Percentiles rank a stretch among this genome's conserved stretches.
These are phyloP conservation scores for Suillus paluster DNA, from an alignment of 768 basidiomycete species.

Conservation along the genomic window DNA sequence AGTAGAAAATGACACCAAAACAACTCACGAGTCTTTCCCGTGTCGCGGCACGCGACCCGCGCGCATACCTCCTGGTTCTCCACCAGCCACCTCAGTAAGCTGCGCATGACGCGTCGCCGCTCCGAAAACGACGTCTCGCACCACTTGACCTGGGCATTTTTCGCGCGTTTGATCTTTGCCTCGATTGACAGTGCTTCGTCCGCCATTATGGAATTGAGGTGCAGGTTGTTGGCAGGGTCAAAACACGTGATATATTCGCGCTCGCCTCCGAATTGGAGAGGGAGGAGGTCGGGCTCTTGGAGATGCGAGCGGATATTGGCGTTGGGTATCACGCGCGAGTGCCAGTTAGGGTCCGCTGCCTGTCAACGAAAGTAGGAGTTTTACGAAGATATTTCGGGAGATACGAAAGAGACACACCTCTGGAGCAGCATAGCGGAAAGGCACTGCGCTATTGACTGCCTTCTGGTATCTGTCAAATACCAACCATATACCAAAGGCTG, in stretches of 20 bases:
- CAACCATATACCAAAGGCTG: conserved; percentile 79
- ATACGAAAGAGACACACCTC: conserved; percentile 46
- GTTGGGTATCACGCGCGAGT: conserved; percentile 55
- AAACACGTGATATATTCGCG: conserved; percentile 85
- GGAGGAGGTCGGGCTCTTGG: conserved; percentile 55
- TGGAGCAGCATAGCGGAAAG: conserved; percentile 63
- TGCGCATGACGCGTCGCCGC: conserved; percentile 82
- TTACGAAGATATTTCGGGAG: neutral
- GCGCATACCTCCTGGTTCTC: conserved; percentile 89
- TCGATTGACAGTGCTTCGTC: conserved; percentile 75
- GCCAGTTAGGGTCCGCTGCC: conserved; percentile 64
- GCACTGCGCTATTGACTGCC: conserved; percentile 72
- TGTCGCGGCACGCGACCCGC: conserved; percentile 88
- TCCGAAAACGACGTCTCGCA: conserved; percentile 74
- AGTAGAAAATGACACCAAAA: neutral
- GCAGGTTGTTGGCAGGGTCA: conserved; percentile 88
- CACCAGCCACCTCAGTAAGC: conserved; percentile 90
- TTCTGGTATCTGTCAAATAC: conserved; percentile 77
- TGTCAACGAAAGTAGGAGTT: conserved; percentile 33
- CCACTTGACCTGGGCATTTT: conserved; percentile 75
- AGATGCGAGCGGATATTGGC: conserved; percentile 72
- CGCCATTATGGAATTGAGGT: conserved; percentile 77
- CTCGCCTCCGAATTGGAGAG: conserved; percentile 47
- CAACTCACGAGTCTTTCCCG: conserved; percentile 83
- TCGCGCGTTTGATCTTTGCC: conserved; percentile 69